Percentiles rank a stretch among this genome's conserved stretches.
phyloP scores from a whole-genome alignment of 2,329 filamentous ascomycete genomes.

The Monilinia polystroma region DNA sequence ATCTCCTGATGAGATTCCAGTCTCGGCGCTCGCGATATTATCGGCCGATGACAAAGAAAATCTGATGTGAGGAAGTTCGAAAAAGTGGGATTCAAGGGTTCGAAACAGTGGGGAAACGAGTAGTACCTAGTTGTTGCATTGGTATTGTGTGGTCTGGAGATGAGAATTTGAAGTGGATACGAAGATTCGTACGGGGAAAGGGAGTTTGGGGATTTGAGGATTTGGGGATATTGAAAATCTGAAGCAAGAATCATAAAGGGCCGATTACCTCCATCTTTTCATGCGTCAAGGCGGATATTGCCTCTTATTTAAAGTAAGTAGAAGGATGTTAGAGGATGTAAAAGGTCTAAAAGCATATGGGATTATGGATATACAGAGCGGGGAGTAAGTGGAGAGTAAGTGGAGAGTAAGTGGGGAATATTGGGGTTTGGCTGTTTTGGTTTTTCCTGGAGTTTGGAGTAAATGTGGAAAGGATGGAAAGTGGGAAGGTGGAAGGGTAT shows the following conservation, averaged over 20 bases:
- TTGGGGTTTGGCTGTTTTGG: background rate
- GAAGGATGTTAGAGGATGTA: background rate
- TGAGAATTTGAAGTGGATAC: background rate
- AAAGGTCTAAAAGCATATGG: background rate
- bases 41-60: background rate
- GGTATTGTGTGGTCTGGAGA: background rate
- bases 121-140: background rate
- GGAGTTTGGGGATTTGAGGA: too few relatives aligned
- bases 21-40: background rate
- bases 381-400: background rate
- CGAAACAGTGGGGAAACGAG: background rate
- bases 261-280: slow-evolving; percentile 16
- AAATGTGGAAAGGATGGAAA: background rate
- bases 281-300: slow-evolving; percentile 11
- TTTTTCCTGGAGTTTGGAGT: slow-evolving; percentile 3
- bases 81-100: slow-evolving; percentile 10
- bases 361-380: background rate
- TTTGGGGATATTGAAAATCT: background rate
- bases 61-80: background rate
- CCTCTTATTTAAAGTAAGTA: background rate
- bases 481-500: too few relatives aligned
- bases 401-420: background rate
- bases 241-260: background rate
- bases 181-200: background rate
- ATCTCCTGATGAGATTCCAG: background rate